Percentiles rank a stretch among this genome's conserved stretches.
These are phyloP conservation scores for Alopecurus myosuroides DNA, from an alignment of 176 grass and related monocot species.

Conservation along the genomic window DNA sequence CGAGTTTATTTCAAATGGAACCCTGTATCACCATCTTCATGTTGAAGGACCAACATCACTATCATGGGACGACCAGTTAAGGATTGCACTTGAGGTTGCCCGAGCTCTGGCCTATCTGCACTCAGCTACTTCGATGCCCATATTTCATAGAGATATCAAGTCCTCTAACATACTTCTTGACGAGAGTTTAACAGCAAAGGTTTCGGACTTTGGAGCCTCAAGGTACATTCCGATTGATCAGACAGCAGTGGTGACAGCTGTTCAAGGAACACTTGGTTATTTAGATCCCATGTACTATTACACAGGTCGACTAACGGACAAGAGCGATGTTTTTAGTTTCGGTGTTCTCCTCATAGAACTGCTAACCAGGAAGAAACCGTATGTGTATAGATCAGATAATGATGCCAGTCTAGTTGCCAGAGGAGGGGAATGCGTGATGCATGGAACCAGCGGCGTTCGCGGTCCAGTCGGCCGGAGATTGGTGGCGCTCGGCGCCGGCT, in stretches of 20 bases:
- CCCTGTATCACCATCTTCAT: slow-evolving; percentile 36
- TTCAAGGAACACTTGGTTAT: slow-evolving; percentile 54
- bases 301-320: slow-evolving; percentile 34
- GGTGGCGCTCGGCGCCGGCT: no score
- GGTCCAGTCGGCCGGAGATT: no score
- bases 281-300: slow-evolving; percentile 58
- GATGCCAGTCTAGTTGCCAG: not conserved
- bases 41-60: not conserved
- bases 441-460: no score
- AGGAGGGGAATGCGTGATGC: no score
- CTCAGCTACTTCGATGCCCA: slow-evolving; percentile 20
- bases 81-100: slow-evolving; percentile 40
- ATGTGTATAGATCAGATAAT: not conserved
- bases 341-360: slow-evolving; percentile 47
- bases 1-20: slow-evolving; percentile 64
- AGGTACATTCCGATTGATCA: slow-evolving; percentile 40
- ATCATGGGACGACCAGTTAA: slow-evolving; percentile 24
- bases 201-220: slow-evolving; percentile 56
- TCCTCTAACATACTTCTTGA: slow-evolving; percentile 55
- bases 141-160: slow-evolving; percentile 63
- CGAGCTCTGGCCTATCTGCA: slow-evolving; percentile 47
- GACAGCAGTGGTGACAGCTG: slow-evolving; percentile 16
- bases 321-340: slow-evolving; percentile 49
- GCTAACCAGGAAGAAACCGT: slow-evolving; percentile 23
- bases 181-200: slow-evolving; percentile 36